A percentile compares a stretch with the other conserved stretches of the same genome.
These are phyloP conservation scores for Tolypocladium nubicola DNA, from an alignment of 2,329 filamentous ascomycete species.

Conservation along the genomic window DNA sequence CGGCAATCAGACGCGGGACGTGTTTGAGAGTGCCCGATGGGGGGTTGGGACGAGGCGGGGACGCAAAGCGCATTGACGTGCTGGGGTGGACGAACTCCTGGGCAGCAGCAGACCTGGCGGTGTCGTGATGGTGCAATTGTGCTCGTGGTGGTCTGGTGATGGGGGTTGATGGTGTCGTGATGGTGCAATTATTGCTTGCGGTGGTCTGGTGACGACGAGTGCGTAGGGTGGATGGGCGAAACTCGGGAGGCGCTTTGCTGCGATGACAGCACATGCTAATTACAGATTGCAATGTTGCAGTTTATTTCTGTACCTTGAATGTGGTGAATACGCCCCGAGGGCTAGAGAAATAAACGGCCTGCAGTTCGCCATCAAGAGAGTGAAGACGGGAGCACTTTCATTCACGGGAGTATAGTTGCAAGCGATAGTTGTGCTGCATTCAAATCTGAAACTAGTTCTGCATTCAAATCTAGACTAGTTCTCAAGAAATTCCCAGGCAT, in stretches of 20 bases:
- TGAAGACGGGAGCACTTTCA: too few relatives aligned
- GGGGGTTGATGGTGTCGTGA: background rate
- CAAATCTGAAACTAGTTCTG: too few relatives aligned
- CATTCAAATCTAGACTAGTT: background rate
- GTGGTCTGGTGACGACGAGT: background rate
- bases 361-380: background rate
- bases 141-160: background rate
- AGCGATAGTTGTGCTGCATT: too few relatives aligned
- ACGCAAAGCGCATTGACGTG: background rate
- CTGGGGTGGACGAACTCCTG: background rate
- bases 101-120: background rate
- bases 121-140: background rate
- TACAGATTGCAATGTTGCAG: background rate
- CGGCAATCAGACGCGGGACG: constrained; percentile 1
- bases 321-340: too few relatives aligned
- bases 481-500: too few relatives aligned
- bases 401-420: background rate
- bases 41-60: background rate
- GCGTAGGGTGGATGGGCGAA: background rate
- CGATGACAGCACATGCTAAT: background rate
- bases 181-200: background rate
- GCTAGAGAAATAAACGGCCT: background rate
- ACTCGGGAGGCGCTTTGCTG: background rate
- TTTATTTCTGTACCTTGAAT: background rate
- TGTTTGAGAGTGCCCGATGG: background rate